Evolutionary conservation across 179 eudicot genomes (phyloP).

Genomic region (Spinacia oleracea): DNA sequence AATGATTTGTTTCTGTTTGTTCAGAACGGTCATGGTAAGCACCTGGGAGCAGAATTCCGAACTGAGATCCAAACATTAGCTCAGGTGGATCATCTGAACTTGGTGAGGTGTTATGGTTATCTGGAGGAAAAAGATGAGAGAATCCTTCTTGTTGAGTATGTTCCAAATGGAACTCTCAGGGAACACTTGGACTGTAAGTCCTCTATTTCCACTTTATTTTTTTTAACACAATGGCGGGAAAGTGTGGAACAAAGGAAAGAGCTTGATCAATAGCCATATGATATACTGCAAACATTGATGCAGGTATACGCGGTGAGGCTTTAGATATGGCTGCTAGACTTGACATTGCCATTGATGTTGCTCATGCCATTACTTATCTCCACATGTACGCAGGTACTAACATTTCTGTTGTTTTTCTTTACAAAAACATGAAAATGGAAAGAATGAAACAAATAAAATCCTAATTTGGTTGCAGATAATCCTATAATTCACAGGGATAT

Average conservation of each 20-base stretch:
- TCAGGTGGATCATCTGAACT: slow-evolving; percentile 70
- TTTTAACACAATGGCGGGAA: neutral
- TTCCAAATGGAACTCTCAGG: slow-evolving; percentile 87
- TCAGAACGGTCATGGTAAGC: slow-evolving; percentile 58
- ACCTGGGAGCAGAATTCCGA: slow-evolving; percentile 59
- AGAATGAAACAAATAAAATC: neutral
- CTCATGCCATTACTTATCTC: slow-evolving; percentile 85
- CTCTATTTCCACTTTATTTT: neutral
- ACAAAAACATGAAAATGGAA: neutral
- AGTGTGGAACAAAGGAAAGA: neutral
- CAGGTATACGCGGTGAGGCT: slow-evolving; percentile 57
- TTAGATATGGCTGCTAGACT: slow-evolving; percentile 70
- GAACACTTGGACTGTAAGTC: slow-evolving; percentile 84
- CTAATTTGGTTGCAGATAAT: slow-evolving; percentile 55
- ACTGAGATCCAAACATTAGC: slow-evolving; percentile 62
- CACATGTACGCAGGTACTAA: slow-evolving; percentile 74
- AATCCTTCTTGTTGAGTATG: slow-evolving; percentile 79
- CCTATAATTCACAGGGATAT: slow-evolving; percentile 96
- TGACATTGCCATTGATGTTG: slow-evolving; percentile 78
- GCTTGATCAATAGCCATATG: neutral
- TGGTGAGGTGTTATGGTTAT: slow-evolving; percentile 74
- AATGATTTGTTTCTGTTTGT: neutral
- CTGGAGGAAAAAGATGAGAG: slow-evolving; percentile 73
- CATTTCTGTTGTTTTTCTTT: neutral
- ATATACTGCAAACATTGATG: neutral